A percentile compares a stretch with the other conserved stretches of the same genome.
Evolutionary conservation across 257 asterid species (phyloP).

Genomic region (Capsicum pubescens): DNA sequence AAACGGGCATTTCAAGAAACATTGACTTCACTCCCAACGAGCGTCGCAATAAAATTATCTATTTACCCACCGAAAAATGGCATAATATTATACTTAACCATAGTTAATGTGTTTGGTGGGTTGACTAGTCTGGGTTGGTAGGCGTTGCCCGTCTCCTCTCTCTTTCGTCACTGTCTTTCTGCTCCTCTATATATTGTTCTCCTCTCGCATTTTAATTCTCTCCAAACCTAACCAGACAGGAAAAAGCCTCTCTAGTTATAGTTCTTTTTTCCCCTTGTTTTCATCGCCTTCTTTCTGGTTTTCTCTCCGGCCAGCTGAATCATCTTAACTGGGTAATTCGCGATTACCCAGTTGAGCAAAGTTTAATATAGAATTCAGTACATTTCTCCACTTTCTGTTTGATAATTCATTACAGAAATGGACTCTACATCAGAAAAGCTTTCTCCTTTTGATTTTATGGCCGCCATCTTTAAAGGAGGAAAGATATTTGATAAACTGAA

Average conservation of each 20-base stretch:
- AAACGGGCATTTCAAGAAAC: constrained; percentile 36
- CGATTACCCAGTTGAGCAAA: background rate
- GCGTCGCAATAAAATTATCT: background rate
- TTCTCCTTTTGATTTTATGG: constrained; percentile 84
- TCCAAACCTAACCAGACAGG: constrained; percentile 42
- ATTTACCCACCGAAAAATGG: background rate
- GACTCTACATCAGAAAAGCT: constrained; percentile 71
- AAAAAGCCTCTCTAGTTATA: background rate
- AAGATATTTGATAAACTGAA: constrained; percentile 61
- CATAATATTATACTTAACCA: constrained; percentile 40
- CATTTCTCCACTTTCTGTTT: background rate
- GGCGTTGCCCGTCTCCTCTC: constrained; percentile 44
- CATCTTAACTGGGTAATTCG: constrained; percentile 23
- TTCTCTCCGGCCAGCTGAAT: background rate
- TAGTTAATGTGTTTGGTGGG: constrained; percentile 62
- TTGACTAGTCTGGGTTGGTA: constrained; percentile 78
- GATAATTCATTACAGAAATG: constrained; percentile 29
- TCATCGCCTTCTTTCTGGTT: constrained; percentile 6
- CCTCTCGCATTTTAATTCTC: constrained; percentile 31
- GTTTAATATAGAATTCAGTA: background rate
- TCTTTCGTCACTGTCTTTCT: background rate
- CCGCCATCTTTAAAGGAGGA: constrained; percentile 70
- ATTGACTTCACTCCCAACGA: background rate
- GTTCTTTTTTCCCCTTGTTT: background rate
- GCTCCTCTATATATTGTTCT: constrained; percentile 28